Percentiles rank a stretch among this genome's conserved stretches.
These are phyloP conservation scores for Monilinia laxa DNA, from an alignment of 2,329 filamentous ascomycete genomes.

Conservation along the genomic window DNA sequence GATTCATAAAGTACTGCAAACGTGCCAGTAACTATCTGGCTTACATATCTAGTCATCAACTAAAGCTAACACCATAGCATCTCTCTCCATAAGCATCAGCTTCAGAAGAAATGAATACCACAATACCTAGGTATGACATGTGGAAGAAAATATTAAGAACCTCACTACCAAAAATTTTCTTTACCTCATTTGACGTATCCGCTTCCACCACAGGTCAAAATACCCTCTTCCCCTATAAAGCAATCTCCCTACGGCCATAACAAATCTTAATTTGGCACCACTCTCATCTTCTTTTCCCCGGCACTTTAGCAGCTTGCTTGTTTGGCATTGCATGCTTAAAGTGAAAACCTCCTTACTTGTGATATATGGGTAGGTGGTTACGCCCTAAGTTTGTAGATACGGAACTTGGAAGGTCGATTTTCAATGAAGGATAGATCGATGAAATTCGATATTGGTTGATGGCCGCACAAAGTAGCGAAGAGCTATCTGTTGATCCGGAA, in stretches of 20 bases:
- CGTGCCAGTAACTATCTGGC: conserved; percentile 13
- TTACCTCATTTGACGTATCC: background rate
- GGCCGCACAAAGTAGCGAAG: conserved; percentile 20
- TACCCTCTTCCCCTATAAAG: conserved; percentile 12
- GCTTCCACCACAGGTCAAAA: conserved; percentile 10
- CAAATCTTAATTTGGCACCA: conserved; percentile 21
- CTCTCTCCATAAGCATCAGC: background rate
- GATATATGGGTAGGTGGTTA: conserved; percentile 15
- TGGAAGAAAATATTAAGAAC: conserved; percentile 3
- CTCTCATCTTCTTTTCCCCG: conserved; percentile 16
- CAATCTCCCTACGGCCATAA: conserved; percentile 16
- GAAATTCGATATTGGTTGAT: conserved; percentile 23
- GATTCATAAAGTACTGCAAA: conserved; percentile 17
- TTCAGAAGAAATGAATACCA: background rate
- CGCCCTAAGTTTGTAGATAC: conserved; percentile 3
- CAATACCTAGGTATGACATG: background rate
- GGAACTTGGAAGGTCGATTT: conserved; percentile 15
- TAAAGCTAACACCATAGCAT: background rate
- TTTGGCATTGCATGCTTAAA: conserved; percentile 15
- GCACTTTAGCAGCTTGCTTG: conserved; percentile 11
- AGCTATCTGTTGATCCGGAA: conserved; percentile 24
- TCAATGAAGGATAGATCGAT: conserved; percentile 24
- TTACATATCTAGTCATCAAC: conserved; percentile 2
- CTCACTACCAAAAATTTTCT: conserved; percentile 16
- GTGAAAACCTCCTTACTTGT: conserved; percentile 16